Evolutionary conservation across 192 early-diverging fungal genomes (phyloP).

Genomic region (Coemansia aciculifera): DNA sequence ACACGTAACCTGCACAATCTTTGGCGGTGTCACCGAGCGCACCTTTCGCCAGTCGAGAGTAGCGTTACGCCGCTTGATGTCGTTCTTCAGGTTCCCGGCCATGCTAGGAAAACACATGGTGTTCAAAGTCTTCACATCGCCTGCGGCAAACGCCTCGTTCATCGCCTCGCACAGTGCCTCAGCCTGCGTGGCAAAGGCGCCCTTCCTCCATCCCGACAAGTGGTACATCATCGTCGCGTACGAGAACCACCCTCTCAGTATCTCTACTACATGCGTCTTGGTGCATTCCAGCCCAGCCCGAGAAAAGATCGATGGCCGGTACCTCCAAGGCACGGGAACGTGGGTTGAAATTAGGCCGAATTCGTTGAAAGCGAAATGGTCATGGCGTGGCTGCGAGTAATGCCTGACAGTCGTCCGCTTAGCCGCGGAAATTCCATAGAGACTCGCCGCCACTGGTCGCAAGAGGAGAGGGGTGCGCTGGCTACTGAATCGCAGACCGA

Average conservation of each 20-base stretch:
- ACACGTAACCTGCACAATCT: conserved; percentile 62
- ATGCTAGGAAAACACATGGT: conserved; percentile 62
- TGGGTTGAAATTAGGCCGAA: conserved; percentile 34
- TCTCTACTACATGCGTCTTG: conserved; percentile 3
- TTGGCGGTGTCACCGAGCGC: conserved; percentile 56
- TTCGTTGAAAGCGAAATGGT: conserved; percentile 35
- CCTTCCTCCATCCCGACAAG: conserved; percentile 54
- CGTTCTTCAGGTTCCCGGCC: conserved; percentile 62
- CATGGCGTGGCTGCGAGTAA: conserved; percentile 22
- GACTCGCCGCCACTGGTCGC: conserved; percentile 5
- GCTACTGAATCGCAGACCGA: conserved; percentile 10
- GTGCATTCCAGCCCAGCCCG: conserved; percentile 8
- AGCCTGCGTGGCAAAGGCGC: conserved; percentile 58
- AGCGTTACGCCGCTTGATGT: conserved; percentile 59
- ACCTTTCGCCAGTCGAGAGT: conserved; percentile 65
- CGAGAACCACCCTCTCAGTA: conserved; percentile 16
- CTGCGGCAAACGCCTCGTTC: conserved; percentile 70
- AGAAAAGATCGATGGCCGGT: conserved; percentile 19
- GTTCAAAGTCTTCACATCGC: conserved; percentile 59
- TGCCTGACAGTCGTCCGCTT: not conserved
- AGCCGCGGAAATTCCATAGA: not conserved
- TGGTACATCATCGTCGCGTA: conserved; percentile 23
- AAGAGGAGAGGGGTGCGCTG: conserved; percentile 13
- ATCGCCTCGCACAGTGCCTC: conserved; percentile 64
- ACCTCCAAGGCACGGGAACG: conserved; percentile 15